phyloP scores from a whole-genome alignment of 2,329 filamentous ascomycete genomes.

The Fonsecaea multimorphosa region DNA sequence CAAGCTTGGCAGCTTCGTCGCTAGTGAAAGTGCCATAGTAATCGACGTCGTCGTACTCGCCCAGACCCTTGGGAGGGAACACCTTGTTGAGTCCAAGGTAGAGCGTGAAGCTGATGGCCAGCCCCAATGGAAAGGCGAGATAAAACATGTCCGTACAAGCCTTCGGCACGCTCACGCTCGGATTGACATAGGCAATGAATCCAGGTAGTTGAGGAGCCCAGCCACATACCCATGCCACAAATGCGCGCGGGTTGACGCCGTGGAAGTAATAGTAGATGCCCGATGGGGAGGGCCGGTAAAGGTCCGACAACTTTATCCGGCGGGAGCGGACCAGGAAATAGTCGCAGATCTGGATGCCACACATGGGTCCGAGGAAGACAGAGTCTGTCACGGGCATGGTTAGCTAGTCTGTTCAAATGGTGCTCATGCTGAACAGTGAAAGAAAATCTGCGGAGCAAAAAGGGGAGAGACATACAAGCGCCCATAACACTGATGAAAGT shows the following conservation, averaged over 20 bases:
- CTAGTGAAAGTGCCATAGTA: conserved; percentile 29
- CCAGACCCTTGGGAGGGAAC: conserved; percentile 31
- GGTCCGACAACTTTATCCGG: conserved; percentile 50
- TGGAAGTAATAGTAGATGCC: conserved; percentile 52
- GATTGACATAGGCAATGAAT: conserved; percentile 38
- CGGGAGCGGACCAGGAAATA: conserved; percentile 46
- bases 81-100: conserved; percentile 43
- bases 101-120: conserved; percentile 48
- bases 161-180: conserved; percentile 37
- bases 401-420: background rate
- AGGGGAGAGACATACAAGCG: conserved; percentile 32
- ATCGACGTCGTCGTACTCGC: conserved; percentile 35
- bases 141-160: conserved; percentile 50
- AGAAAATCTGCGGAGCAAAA: background rate
- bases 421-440: background rate
- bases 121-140: conserved; percentile 49
- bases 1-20: conserved; percentile 32
- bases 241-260: conserved; percentile 54
- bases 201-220: conserved; percentile 43
- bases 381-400: conserved; percentile 36
- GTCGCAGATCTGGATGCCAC: conserved; percentile 44
- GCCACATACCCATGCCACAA: conserved; percentile 49
- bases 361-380: conserved; percentile 54
- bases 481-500: conserved; percentile 56
- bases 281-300: conserved; percentile 47